Percentiles rank a stretch among this genome's conserved stretches.
Evolutionary conservation across 305 asterid genomes (phyloP).

Genomic region (Plantago coronopus): DNA sequence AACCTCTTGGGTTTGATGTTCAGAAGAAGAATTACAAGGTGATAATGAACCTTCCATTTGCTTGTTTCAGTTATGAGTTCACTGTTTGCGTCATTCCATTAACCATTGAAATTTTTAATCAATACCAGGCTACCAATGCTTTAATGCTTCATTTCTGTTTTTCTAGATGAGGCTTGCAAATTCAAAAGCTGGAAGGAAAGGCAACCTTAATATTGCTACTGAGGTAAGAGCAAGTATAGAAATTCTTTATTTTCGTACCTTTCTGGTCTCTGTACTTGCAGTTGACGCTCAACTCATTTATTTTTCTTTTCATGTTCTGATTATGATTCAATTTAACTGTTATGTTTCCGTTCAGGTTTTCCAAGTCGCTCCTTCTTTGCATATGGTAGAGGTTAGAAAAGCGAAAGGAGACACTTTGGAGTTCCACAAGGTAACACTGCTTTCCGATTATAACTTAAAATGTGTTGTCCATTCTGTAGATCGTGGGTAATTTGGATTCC

Average conservation of each 20-base stretch:
- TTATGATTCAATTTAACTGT: conserved; percentile 4
- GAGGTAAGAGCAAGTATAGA: conserved; percentile 46
- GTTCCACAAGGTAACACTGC: conserved; percentile 73
- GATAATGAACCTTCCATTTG: conserved; percentile 5
- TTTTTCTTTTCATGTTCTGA: not conserved
- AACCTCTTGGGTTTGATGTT: conserved; percentile 91
- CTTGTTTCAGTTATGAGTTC: conserved; percentile 12
- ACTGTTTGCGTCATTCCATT: conserved; percentile 1
- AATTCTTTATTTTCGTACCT: not conserved
- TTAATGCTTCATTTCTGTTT: conserved; percentile 6
- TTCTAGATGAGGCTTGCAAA: conserved; percentile 87
- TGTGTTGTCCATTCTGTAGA: too few relatives aligned
- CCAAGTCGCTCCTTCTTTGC: conserved; percentile 96
- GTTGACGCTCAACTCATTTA: conserved; percentile 2
- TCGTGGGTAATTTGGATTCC: too few relatives aligned
- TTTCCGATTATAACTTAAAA: not conserved
- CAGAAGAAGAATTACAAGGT: conserved; percentile 89
- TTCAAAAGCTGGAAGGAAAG: conserved; percentile 91
- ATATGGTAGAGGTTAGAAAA: conserved; percentile 95
- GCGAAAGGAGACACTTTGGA: conserved; percentile 98
- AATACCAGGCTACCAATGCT: not conserved
- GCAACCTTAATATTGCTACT: conserved; percentile 86
- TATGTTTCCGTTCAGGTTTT: conserved; percentile 47
- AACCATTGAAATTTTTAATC: not conserved
- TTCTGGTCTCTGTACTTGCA: not conserved